phyloP scores from a whole-genome alignment of 345 rosid species.

The Eucalyptus microcorys region DNA sequence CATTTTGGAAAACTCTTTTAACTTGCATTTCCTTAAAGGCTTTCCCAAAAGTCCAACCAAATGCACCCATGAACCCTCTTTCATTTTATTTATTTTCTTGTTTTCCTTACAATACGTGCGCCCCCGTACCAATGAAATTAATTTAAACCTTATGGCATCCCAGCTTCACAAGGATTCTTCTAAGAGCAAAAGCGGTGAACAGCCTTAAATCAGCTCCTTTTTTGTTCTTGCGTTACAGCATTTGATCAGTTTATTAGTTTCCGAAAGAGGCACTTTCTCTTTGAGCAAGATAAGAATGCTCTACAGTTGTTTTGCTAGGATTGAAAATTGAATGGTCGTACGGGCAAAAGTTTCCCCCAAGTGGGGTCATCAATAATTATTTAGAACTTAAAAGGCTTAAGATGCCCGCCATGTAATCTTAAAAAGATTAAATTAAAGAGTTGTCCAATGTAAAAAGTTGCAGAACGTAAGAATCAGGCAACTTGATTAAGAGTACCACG shows the following conservation, averaged over 20 bases:
- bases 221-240: not conserved
- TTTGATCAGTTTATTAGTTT: not conserved
- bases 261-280: not conserved
- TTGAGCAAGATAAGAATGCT: not conserved
- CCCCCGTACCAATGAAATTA: not conserved
- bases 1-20: no score
- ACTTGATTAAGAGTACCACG: not conserved
- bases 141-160: not conserved
- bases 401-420: not conserved
- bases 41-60: no score
- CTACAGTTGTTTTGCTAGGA: not conserved
- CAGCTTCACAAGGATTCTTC: not conserved
- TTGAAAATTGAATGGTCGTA: not conserved
- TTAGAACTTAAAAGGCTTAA: not conserved
- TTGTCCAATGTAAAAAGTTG: not conserved
- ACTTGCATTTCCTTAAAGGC: fast-evolving
- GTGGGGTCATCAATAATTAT: not conserved
- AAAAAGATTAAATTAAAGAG: not conserved
- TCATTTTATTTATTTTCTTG: not conserved
- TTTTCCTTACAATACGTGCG: not conserved
- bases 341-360: not conserved
- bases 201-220: not conserved
- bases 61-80: not conserved
- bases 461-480: not conserved
- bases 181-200: not conserved